Base-by-base conservation (phyloP, 192 early-diverging fungal genomes). In the Coemansia sp. region DNA sequence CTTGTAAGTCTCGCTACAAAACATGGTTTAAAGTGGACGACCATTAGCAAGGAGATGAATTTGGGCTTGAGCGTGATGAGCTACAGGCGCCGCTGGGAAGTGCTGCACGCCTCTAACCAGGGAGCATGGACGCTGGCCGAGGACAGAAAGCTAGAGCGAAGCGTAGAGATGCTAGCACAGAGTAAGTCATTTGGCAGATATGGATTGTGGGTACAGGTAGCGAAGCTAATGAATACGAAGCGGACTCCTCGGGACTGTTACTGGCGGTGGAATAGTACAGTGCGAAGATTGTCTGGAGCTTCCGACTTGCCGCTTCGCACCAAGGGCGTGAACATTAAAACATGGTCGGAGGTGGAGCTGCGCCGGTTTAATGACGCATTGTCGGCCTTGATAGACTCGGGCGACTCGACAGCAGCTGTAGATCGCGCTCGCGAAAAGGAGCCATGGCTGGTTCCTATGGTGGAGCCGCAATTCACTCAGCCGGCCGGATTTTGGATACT, bases 121-220 rank as follows among this genome's bases (percentile, higher is more conserved):
- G 66, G 66, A 32, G 29, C 27, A 44, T 67, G 66, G 66, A 67
- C 66, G 14, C 37, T 58, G 34, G 66, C 53, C 23, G 66, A 67
- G 21, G 66, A 58, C 36, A 15, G 34, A 34, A 58, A 58, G 55
- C 55, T 58, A 17, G 55, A 7, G 55, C 55, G 55, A 58, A 58
- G 55, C 1, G 31, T 58, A 7, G 29, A 32, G 31, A 19, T 8
- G 2, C 31, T 58, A 7, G 5, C 14, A 6, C 55, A 58, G 11
- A 12, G 15, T 7, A 29, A 34, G 17, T 14, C 55, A 8, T 5
- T n/a, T 17, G 17, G 2, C 31, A 58, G 15, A 2, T 58, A 67
- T 55, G 66, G 66, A 38, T 67, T 29, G 45, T 67, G 66, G 66
- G 66, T 58, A 1, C 37, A 41, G 12, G 48, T 67, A 48, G 50